Evolutionary conservation across 2,329 filamentous ascomycete species (phyloP).

Genomic region (Orbilia brochopaga): DNA sequence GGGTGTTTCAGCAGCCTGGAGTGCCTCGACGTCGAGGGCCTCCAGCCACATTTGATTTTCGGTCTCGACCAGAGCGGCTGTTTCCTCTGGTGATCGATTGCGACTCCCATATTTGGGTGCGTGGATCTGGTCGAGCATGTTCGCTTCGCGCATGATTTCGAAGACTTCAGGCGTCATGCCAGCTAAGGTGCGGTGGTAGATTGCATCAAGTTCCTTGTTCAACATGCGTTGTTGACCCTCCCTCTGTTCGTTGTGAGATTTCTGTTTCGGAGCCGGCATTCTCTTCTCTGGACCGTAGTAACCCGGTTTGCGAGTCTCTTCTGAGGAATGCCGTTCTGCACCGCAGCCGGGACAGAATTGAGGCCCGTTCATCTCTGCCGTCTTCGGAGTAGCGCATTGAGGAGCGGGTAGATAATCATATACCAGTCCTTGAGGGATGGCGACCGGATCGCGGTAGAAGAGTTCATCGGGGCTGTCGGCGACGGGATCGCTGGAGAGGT

Average conservation of each 20-base stretch:
- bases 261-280: conserved; percentile 40
- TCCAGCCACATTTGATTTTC: conserved; percentile 14
- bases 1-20: conserved; percentile 10
- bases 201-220: conserved; percentile 43
- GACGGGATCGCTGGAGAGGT: neutral
- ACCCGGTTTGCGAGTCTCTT: conserved; percentile 60
- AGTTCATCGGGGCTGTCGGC: conserved; percentile 18
- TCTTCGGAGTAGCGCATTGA: too few relatives aligned
- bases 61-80: neutral
- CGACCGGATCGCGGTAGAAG: conserved; percentile 34
- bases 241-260: conserved; percentile 57
- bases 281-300: conserved; percentile 60
- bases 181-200: conserved; percentile 20
- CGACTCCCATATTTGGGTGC: neutral
- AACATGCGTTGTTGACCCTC: conserved; percentile 59
- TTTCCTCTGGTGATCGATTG: conserved; percentile 6
- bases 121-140: conserved; percentile 1
- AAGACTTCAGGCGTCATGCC: conserved; percentile 35
- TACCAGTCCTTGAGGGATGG: conserved; percentile 11
- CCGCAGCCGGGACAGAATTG: conserved; percentile 70
- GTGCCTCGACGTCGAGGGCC: conserved; percentile 2
- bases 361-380: conserved; percentile 64
- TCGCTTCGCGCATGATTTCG: conserved; percentile 10
- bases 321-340: conserved; percentile 67
- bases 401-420: conserved; percentile 7